Evolutionary conservation across 495 filamentous ascomycete species (phyloP), one percentile per base, ranked within the genome.

Genomic region (Evernia prunastri): DNA sequence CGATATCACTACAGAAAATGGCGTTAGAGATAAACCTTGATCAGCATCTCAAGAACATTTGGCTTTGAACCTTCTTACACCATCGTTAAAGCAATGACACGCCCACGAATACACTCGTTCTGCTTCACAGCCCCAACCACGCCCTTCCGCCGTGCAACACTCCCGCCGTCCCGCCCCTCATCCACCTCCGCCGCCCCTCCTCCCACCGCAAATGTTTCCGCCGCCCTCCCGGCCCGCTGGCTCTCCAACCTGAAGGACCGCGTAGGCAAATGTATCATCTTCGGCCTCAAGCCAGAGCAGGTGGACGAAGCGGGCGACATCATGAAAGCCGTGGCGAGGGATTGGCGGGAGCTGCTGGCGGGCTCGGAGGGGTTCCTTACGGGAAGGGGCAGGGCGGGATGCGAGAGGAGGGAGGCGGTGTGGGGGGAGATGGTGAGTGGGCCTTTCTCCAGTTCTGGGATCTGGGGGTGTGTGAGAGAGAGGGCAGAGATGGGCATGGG

Each of bases 371-470:
- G 93, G 7, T 97, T 87, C 71, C 71, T 97, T 64, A 88, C 88
- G 0, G 84, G 81, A 23, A 79, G 80, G 58, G 78, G 81, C 62
- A 76, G 87, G 35, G 79, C 83, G 60, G 89, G 90, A 6, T 71
- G 95, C 45, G 86, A 83, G 64, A 73, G 82, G n/a, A 86, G 91
- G 69, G 78, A 81, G 72, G 86, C 97, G 27, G 88, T 86, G 0
- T 96, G 91, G 92, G 92, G 91, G 39, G 93, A 97, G 77, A 91
- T 92, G 90, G 92, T 89, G 81, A 36, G 56, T 51, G 20, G n/a
- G n/a, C n/a, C n/a, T 25, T 42, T 54, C 60, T 53, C 17, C 31
- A 7, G 4, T 45, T 5, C 23, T 37, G 11, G 36, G 31, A 29
- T 54, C 23, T n/a, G n/a, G n/a, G n/a, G n/a, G n/a, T n/a, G n/a